These are phyloP conservation scores for Aspergillus nidulans DNA, from an alignment of 495 filamentous ascomycete genomes.

Conservation along the genomic window DNA sequence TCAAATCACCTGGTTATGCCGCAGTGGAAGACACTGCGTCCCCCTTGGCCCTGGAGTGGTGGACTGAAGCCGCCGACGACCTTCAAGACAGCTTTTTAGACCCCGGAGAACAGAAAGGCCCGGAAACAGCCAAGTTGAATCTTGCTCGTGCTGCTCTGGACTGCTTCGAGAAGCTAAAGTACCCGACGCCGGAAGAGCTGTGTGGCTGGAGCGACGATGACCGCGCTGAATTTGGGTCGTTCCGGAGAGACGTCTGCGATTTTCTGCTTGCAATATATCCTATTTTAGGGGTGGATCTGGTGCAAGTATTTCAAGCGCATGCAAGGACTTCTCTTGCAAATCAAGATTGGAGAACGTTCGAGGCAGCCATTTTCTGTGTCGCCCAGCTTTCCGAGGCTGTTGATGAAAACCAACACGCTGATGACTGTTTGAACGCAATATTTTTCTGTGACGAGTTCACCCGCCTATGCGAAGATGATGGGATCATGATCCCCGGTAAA, in stretches of 20 bases:
- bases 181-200: conserved; percentile 27
- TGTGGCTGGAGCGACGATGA: conserved; percentile 67
- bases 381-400: conserved; percentile 70
- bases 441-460: conserved; percentile 60
- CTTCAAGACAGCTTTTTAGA: conserved; percentile 31
- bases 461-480: conserved; percentile 50
- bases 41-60: conserved; percentile 75
- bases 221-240: conserved; percentile 66
- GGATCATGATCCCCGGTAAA: conserved; percentile 54
- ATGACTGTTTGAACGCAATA: conserved; percentile 62
- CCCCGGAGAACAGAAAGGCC: conserved; percentile 18
- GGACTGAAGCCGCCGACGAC: conserved; percentile 54
- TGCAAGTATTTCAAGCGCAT: conserved; percentile 64
- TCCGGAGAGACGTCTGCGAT: conserved; percentile 77
- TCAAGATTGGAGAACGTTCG: conserved; percentile 69
- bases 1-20: conserved; percentile 67
- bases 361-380: conserved; percentile 76
- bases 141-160: conserved; percentile 34
- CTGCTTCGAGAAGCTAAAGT: conserved; percentile 39
- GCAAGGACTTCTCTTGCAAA: conserved; percentile 54
- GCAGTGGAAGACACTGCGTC: conserved; percentile 75
- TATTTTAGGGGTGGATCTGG: conserved; percentile 60
- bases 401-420: conserved; percentile 59
- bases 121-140: conserved; percentile 30
- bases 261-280: conserved; percentile 73